Conservation (phyloP, 1,284 basidiomycete genomes). For the Porodaedalea pini region DNA sequence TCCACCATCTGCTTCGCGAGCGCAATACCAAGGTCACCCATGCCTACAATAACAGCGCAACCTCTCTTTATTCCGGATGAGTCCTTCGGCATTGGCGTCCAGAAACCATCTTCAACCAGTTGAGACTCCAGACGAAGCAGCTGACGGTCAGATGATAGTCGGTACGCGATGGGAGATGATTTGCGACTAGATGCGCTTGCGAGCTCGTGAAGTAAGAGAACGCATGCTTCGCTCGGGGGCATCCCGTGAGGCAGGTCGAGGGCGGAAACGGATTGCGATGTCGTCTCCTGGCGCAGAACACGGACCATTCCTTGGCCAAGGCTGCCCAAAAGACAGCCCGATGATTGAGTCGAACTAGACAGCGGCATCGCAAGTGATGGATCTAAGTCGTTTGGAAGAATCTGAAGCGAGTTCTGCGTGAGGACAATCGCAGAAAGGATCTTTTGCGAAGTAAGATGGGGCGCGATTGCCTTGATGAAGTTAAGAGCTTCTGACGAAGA, state of each 20-base stretch:
- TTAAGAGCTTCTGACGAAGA: not conserved
- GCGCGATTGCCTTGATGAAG: conserved; percentile 8
- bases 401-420: conserved; percentile 4
- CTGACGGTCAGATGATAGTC: not conserved
- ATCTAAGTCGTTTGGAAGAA: not conserved
- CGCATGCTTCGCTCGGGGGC: not conserved
- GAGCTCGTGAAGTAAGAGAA: conserved; percentile 4
- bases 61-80: conserved; percentile 12
- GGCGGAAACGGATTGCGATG: not conserved
- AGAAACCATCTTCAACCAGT: conserved; percentile 12
- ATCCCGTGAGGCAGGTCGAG: not conserved
- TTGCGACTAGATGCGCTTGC: not conserved
- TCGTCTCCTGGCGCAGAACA: conserved; percentile 11
- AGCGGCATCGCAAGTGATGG: not conserved
- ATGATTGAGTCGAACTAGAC: not conserved
- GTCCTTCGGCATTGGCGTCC: not conserved
- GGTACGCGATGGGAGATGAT: conserved; percentile 8
- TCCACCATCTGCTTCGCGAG: conserved; percentile 26
- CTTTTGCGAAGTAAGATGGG: not conserved
- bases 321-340: conserved; percentile 6
- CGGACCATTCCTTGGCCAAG: conserved; percentile 13
- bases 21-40: conserved; percentile 30
- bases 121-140: conserved; percentile 2
- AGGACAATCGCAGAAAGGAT: conserved; percentile 4
- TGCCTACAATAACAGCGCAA: conserved; percentile 30